phyloP scores from a whole-genome alignment of 805 yeast genomes.

The Candida andamanensis region DNA sequence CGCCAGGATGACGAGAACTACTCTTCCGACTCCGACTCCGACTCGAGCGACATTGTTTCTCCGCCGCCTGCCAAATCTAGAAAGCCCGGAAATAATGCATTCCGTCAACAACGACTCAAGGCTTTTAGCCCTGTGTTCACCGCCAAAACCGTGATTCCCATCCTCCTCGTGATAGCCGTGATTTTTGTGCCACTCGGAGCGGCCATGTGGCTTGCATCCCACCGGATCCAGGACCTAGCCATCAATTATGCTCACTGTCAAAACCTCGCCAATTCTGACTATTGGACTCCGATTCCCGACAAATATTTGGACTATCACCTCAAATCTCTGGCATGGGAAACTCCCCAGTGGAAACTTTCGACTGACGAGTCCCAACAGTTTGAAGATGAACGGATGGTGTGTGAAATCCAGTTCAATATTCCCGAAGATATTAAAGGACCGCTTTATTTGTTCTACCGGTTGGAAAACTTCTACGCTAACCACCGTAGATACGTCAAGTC shows the following conservation, averaged over 20 bases:
- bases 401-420: conserved; percentile 35
- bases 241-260: conserved; percentile 42
- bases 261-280: conserved; percentile 23
- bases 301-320: conserved; percentile 36
- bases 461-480: conserved; percentile 38
- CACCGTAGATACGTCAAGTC: conserved; percentile 42
- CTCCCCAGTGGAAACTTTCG: conserved; percentile 33
- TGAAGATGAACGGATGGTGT: conserved; percentile 47
- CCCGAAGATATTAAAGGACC: conserved; percentile 33
- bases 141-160: conserved; percentile 38
- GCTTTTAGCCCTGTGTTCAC: conserved; percentile 47
- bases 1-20: conserved; percentile 2
- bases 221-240: conserved; percentile 32
- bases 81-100: conserved; percentile 60
- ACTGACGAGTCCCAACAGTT: conserved; percentile 40
- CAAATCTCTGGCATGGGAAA: conserved; percentile 7
- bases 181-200: conserved; percentile 41
- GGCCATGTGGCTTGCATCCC: conserved; percentile 43
- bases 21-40: conserved; percentile 7
- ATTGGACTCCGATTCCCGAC: conserved; percentile 34
- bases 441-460: conserved; percentile 37
- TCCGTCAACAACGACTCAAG: conserved; percentile 50
- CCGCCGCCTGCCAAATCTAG: conserved; percentile 44
- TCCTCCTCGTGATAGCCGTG: conserved; percentile 33
- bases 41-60: conserved; percentile 38